Base-by-base conservation (phyloP, 371 early-diverging fungal species). In the Syncephalastrum sp. region DNA sequence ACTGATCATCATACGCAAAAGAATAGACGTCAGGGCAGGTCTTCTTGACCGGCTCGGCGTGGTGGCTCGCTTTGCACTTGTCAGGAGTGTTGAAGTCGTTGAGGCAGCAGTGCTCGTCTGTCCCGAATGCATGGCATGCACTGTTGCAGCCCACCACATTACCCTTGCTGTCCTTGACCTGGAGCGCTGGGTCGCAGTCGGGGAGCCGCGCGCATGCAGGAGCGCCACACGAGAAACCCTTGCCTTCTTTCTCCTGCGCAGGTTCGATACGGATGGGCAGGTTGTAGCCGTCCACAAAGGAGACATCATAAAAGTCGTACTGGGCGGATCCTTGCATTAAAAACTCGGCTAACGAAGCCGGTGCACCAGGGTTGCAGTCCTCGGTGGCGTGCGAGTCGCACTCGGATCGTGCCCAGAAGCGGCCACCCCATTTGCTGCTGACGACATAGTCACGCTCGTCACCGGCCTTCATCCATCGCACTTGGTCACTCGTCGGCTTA, bases 241-340 rank as follows among this genome's bases (percentile, higher is more conserved):
- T 38, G 27, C 42, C 50, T 27, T 13, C 45, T 47, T 2, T 58
- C 44, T 3, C 42, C 4, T 2, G 41, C 19, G 14, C 29, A 8
- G 72, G 72, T 0, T 45, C 7, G 7, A 75, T 67, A 10, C 56
- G 21, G 52, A 75, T 60, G 5, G 69, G 60, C 24, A 75, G 24
- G 43, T 71, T 71, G 50, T 58, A 75, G 6, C 75, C 75, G 52
- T 75, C 75, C 1, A 75, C 73, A 56, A 73, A 65, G 0, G 73
- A 73, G 3, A 73, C 59, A 57, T 73, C 73, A 25, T 73, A 73
- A 29, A 59, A 73, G 42, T 73, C 73, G 8, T 64, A 54, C 24
- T 65, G 60, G 24, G 47, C 21, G 0, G 54, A 42, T 21, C 57
- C 54, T 4, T 47, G 48, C 14, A 73, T 48, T 23, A 47, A 67